phyloP scores from a whole-genome alignment of 2,329 filamentous ascomycete genomes.

The Monosporascus cannonballus region DNA sequence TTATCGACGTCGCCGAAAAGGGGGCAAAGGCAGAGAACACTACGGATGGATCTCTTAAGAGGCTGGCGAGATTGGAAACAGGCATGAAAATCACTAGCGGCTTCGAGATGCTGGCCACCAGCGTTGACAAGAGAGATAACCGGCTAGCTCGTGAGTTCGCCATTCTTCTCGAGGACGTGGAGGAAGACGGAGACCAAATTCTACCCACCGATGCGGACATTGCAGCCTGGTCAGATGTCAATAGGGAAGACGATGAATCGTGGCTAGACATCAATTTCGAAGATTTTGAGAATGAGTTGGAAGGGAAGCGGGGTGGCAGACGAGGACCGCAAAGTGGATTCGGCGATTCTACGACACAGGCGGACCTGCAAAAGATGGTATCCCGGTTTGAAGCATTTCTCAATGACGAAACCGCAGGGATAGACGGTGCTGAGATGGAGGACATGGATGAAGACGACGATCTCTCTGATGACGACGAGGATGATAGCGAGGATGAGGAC shows the following conservation, averaged over 20 bases:
- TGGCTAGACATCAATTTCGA: constrained; percentile 92
- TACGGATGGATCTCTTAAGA: constrained; percentile 20
- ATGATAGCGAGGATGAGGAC: constrained; percentile 59
- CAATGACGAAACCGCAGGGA: constrained; percentile 74
- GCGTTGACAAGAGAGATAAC: constrained; percentile 62
- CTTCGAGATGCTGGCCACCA: constrained; percentile 77
- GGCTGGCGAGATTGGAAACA: constrained; percentile 47
- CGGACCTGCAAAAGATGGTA: constrained; percentile 84
- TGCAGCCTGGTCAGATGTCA: constrained; percentile 52
- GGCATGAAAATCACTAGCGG: constrained; percentile 90
- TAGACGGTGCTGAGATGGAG: constrained; percentile 68
- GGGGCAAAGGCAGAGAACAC: constrained; percentile 2
- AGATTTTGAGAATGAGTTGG: constrained; percentile 79
- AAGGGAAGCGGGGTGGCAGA: constrained; percentile 35
- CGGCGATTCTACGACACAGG: constrained; percentile 61
- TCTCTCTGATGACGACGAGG: constrained; percentile 42
- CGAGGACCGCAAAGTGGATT: constrained; percentile 35
- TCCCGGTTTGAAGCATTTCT: constrained; percentile 89
- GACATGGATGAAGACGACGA: constrained; percentile 65
- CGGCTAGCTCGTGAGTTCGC: constrained; percentile 68
- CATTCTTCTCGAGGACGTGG: constrained; percentile 68
- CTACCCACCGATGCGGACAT: constrained; percentile 75
- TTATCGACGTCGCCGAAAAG: constrained; percentile 25
- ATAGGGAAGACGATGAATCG: constrained; percentile 72
- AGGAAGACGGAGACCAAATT: constrained; percentile 57